These are phyloP conservation scores for Mortierella sp. DNA, from an alignment of 371 early-diverging fungal species.

Conservation along the genomic window DNA sequence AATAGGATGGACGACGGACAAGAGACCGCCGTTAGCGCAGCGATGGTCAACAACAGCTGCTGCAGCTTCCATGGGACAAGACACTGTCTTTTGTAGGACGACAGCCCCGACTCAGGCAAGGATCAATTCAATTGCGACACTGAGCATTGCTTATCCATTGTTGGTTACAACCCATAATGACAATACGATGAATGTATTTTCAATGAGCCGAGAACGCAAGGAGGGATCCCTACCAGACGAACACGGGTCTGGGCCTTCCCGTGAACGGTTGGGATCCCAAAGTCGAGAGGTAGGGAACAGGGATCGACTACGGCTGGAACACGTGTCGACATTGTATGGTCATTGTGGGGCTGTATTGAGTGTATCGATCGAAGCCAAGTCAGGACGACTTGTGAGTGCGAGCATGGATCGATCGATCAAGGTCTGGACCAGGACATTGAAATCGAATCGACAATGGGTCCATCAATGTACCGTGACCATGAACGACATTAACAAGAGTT, in stretches of 20 bases:
- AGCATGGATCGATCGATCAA: conserved; percentile 53
- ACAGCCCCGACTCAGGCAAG: conserved; percentile 14
- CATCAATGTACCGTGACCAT: conserved; percentile 38
- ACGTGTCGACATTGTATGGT: conserved; percentile 48
- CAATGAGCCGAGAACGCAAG: conserved; percentile 16
- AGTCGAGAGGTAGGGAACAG: not conserved
- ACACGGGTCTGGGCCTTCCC: not conserved
- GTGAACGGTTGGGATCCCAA: too few species aligned
- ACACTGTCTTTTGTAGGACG: too few species aligned
- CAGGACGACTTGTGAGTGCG: conserved; percentile 43
- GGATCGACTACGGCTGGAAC: conserved; percentile 15
- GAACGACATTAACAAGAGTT: conserved; percentile 43
- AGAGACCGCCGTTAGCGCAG: too few species aligned
- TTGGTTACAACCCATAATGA: conserved; percentile 47
- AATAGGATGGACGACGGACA: too few species aligned
- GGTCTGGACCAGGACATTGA: conserved; percentile 31
- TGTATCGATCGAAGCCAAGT: conserved; percentile 38
- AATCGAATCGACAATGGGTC: not conserved
- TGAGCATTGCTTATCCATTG: conserved; percentile 39
- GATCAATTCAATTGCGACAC: conserved; percentile 30
- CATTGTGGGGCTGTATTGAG: conserved; percentile 51
- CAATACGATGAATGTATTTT: conserved; percentile 51
- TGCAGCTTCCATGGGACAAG: too few species aligned
- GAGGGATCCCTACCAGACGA: too few species aligned
- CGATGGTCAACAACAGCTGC: too few species aligned